Evolutionary conservation across 768 basidiomycete genomes (phyloP).

Genomic region (Baorangia bicolor): DNA sequence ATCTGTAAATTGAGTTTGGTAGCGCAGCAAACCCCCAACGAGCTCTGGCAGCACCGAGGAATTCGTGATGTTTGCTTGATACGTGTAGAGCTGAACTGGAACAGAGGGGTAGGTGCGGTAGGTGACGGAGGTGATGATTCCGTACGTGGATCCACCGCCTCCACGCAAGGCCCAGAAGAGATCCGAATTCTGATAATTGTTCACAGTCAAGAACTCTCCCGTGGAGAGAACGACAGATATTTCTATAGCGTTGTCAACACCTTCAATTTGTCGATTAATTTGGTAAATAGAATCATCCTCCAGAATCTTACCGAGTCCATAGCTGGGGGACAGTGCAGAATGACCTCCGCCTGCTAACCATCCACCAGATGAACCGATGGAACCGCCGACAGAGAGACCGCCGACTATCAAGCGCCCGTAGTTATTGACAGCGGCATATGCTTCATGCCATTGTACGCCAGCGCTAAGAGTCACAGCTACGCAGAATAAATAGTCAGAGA

Average conservation of each 20-base stretch:
- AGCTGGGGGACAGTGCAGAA: slow-evolving; percentile 37
- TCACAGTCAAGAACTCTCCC: slow-evolving; percentile 40
- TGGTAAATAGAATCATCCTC: background rate
- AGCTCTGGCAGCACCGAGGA: slow-evolving; percentile 30
- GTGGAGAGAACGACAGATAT: slow-evolving; percentile 45
- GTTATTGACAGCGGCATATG: slow-evolving; percentile 40
- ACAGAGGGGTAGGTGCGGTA: slow-evolving; percentile 43
- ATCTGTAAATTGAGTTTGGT: slow-evolving; percentile 39
- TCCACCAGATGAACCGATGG: slow-evolving; percentile 50
- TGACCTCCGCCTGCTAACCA: slow-evolving; percentile 54
- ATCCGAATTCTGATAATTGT: slow-evolving; percentile 41
- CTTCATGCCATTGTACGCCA: slow-evolving; percentile 50
- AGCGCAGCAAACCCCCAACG: slow-evolving; percentile 35
- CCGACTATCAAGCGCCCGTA: slow-evolving; percentile 46
- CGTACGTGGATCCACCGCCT: slow-evolving; percentile 51
- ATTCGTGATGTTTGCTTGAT: slow-evolving; percentile 35
- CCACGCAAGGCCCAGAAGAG: slow-evolving; percentile 58
- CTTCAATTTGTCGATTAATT: slow-evolving; percentile 21
- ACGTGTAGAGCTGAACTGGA: slow-evolving; percentile 32
- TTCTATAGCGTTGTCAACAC: slow-evolving; percentile 50
- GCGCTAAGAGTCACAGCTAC: slow-evolving; percentile 36
- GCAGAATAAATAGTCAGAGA: slow-evolving; percentile 15
- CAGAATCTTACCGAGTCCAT: slow-evolving; percentile 42
- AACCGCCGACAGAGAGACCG: slow-evolving; percentile 38
- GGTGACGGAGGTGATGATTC: slow-evolving; percentile 47